phyloP scores from a whole-genome alignment of 108 stramenopile species.

The Cyclostephanos invisitatus region DNA sequence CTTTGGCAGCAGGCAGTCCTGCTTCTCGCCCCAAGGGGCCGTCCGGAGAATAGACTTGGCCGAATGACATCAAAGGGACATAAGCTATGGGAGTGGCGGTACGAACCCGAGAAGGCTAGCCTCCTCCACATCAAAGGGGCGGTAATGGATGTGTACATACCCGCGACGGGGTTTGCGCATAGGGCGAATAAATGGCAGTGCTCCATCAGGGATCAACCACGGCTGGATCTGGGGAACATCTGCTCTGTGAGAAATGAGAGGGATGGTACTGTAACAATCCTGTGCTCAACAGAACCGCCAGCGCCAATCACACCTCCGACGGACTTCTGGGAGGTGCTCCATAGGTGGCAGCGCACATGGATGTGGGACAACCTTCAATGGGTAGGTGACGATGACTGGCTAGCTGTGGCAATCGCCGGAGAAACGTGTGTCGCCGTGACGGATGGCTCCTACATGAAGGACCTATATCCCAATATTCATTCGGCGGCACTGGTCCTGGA shows the following conservation, averaged over 20 bases:
- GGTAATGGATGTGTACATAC: slow-evolving; percentile 6
- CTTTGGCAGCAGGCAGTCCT: background rate
- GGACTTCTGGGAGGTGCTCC: too few species aligned
- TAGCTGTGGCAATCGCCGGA: too few species aligned
- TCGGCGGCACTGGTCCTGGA: slow-evolving; percentile 8
- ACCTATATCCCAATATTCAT: too few species aligned
- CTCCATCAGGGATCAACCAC: background rate
- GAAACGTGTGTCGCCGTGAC: too few species aligned
- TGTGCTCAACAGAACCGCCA: background rate
- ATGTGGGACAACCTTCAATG: slow-evolving; percentile 9
- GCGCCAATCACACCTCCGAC: background rate
- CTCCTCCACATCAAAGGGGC: background rate
- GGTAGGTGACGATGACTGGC: too few species aligned
- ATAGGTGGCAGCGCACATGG: background rate
- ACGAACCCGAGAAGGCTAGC: background rate
- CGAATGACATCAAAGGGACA: background rate
- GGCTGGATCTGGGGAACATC: background rate
- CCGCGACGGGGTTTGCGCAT: background rate
- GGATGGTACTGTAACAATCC: background rate
- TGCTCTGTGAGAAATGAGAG: background rate
- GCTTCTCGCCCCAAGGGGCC: background rate
- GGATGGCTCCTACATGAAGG: too few species aligned
- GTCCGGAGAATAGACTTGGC: background rate
- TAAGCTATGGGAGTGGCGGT: slow-evolving; percentile 24
- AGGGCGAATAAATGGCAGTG: background rate